Base-by-base conservation (phyloP, 1,284 basidiomycete species). In the Ustilago esculenta region DNA sequence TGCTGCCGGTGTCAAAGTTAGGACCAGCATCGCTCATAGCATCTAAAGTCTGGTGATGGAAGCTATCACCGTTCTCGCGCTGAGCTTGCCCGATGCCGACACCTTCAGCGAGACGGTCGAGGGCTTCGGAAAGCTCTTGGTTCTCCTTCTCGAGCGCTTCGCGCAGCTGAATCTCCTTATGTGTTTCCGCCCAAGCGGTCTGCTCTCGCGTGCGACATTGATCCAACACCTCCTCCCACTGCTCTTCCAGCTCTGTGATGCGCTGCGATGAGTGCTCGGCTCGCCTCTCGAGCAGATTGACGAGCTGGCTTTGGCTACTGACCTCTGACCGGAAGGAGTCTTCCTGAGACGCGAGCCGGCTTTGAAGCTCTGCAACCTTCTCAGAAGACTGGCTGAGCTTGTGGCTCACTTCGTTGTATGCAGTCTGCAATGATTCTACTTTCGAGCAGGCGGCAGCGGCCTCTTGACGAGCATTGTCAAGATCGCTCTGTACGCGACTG, bases 231-330 rank as follows among this genome's bases (percentile, higher is more conserved):
- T 84, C 85, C 27, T 88, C 88, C 87, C 89, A 92, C 67, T 92
- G 89, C 43, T 84, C 85, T 82, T 94, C 92, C 59, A 94, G 88
- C 41, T 85, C 85, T 32, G 91, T 88, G 3, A 93, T 88, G 44
- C 92, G 87, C 34, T 87, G 86, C 82, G 90, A 90, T 14, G 90
- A 86, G 68, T 92, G 88, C 37, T 87, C 86, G 80, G 93, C 91
- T 25, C 92, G 86, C 60, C 89, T 89, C 77, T 94, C 91, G 85
- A 94, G 88, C 84, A 93, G 87, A 15, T 85, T 84, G 17, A 91
- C 88, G 15, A 94, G 84, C 34, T 91, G 85, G 54, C 87, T 87
- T 69, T 92, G 84, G 14, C 87, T 87, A 25, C 86, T 87, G 1
- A 88, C 88, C 80, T 94, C 92, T 54, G 86, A 87, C 0, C 88